Evolutionary conservation across 2,329 filamentous ascomycete genomes (phyloP), one percentile per base, ranked within the genome.

Genomic region (Ophiosphaerella narmari): DNA sequence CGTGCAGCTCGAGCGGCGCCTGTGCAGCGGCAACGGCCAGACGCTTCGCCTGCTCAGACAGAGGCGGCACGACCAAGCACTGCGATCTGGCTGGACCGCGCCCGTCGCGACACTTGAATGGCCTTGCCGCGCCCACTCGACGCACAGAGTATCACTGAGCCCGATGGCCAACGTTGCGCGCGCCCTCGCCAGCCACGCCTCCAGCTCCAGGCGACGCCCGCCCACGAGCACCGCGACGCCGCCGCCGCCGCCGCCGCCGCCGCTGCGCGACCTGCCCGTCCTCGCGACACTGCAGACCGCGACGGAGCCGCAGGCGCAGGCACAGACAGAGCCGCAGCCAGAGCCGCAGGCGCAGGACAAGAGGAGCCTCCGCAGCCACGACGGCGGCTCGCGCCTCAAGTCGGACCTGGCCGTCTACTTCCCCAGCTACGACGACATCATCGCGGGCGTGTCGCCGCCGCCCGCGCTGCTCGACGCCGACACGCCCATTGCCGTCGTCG

Each of bases 371-470:
- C 85, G 93, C 55, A 96, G 91, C 44, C 89, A 95, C 66, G 91
- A 96, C 69, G 83, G 82, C 65, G 89, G 88, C 9, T 87, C 87
- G 43, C 83, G 90, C 62, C 87, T 91, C 75, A 96, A 95, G 80
- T 97, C 91, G 75, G 92, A 97, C 68, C 81, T 97, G 54, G 87
- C 91, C 33, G 83, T 86, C 40, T 97, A 96, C 75, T 97, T 97
- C 68, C 86, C 89, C 44, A 92, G 95, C 67, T 97, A 96, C 74
- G 92, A 97, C 74, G 90, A 96, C 70, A 84, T 97, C 60, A 91
- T 97, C 75, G 91, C 90, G 55, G 90, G 95, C 68, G 87, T 90
- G 56, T 84, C 86, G 34, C 88, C 88, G 63, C 87, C 92, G 74
- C 80, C 87, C 93, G 91, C 94, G 70, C 76, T 89, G 40, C 77